These are phyloP conservation scores for Pluteus cervinus DNA, from an alignment of 768 basidiomycete genomes.

Conservation along the genomic window DNA sequence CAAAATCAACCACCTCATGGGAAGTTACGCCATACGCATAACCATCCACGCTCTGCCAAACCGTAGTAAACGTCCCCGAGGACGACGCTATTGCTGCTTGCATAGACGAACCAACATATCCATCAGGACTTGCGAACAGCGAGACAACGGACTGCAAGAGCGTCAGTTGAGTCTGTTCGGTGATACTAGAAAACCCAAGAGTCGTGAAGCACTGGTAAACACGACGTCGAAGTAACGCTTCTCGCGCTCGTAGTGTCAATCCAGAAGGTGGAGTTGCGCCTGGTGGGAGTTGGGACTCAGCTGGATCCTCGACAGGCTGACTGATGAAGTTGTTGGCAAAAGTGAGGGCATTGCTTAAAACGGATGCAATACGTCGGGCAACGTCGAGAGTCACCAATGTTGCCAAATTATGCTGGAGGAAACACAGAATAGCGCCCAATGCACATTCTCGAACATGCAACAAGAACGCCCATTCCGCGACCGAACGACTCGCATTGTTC, in stretches of 20 bases:
- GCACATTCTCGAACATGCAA: slow-evolving; percentile 88
- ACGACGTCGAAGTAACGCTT: slow-evolving; percentile 76
- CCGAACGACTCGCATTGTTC: slow-evolving; percentile 51
- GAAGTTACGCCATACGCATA: slow-evolving; percentile 90
- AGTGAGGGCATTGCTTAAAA: slow-evolving; percentile 84
- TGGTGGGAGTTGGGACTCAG: slow-evolving; percentile 32
- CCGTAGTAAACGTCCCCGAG: slow-evolving; percentile 71
- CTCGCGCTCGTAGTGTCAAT: slow-evolving; percentile 67
- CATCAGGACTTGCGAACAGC: slow-evolving; percentile 84
- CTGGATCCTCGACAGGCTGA: slow-evolving; percentile 60
- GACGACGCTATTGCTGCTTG: slow-evolving; percentile 91
- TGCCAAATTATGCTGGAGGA: slow-evolving; percentile 72
- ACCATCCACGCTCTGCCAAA: slow-evolving; percentile 86
- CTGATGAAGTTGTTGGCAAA: slow-evolving; percentile 83
- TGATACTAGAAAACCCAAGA: slow-evolving; percentile 72
- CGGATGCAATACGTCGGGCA: slow-evolving; percentile 77
- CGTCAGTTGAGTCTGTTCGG: slow-evolving; percentile 75
- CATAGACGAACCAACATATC: slow-evolving; percentile 73
- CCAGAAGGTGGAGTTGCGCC: slow-evolving; percentile 26
- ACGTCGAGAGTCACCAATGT: slow-evolving; percentile 86
- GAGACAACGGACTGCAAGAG: slow-evolving; percentile 77
- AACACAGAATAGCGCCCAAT: slow-evolving; percentile 81
- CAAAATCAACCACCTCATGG: slow-evolving; percentile 45
- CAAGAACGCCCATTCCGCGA: slow-evolving; percentile 86
- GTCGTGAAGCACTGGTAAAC: slow-evolving; percentile 87